These are phyloP conservation scores for Friedmanniomyces simplex DNA, from an alignment of 495 filamentous ascomycete genomes.

Conservation along the genomic window DNA sequence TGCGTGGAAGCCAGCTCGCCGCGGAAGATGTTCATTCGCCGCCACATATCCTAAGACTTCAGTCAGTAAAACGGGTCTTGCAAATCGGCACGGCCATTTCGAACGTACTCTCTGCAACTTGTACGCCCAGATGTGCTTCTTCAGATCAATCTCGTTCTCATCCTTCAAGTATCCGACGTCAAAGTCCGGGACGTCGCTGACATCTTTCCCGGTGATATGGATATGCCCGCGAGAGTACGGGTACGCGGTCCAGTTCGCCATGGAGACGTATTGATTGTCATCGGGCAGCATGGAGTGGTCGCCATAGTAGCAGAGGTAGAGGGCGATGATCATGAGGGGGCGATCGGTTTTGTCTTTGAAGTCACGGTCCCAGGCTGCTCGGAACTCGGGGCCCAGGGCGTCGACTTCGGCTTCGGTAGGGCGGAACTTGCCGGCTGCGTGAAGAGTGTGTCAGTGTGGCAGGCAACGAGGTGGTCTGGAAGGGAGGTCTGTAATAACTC, in stretches of 20 bases:
- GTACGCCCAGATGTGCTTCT: slow-evolving; percentile 36
- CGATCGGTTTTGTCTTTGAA: slow-evolving; percentile 19
- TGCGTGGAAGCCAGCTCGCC: slow-evolving; percentile 44
- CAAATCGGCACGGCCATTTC: background rate
- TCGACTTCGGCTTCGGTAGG: slow-evolving; percentile 20
- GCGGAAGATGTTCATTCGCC: slow-evolving; percentile 41
- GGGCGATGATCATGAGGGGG: slow-evolving; percentile 20
- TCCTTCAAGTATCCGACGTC: slow-evolving; percentile 33
- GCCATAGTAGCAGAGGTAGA: slow-evolving; percentile 18
- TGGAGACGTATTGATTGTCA: slow-evolving; percentile 15
- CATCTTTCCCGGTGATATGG: slow-evolving; percentile 38
- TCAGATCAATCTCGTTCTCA: slow-evolving; percentile 25
- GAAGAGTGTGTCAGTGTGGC: no score
- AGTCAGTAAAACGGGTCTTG: background rate
- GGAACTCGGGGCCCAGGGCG: slow-evolving; percentile 24
- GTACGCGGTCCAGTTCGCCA: slow-evolving; percentile 33
- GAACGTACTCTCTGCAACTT: slow-evolving; percentile 18
- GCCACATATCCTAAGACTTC: slow-evolving; percentile 37
- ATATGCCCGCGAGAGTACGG: slow-evolving; percentile 47
- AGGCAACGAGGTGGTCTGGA: no score
- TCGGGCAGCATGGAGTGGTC: slow-evolving; percentile 16
- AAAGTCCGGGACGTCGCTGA: slow-evolving; percentile 28
- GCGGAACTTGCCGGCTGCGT: slow-evolving; percentile 23
- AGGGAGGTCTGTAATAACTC: no score
- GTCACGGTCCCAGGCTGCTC: slow-evolving; percentile 18